Percentiles rank a stretch among this genome's conserved stretches.
phyloP scores from a whole-genome alignment of 805 yeast species.

The Candida alai region DNA sequence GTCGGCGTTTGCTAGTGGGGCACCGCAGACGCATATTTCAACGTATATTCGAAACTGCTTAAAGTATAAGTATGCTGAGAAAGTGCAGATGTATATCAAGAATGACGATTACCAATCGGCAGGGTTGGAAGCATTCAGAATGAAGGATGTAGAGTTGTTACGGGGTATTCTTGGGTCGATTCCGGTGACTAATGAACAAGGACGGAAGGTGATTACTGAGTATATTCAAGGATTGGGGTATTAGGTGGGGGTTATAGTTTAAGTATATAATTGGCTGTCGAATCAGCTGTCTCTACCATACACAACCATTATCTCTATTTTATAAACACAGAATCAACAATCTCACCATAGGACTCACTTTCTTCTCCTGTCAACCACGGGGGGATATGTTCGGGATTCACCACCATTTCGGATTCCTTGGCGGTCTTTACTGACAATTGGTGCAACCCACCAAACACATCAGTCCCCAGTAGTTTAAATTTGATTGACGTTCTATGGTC shows the following conservation, averaged over 20 bases:
- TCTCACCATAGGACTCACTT: slow-evolving; percentile 47
- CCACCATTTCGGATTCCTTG: slow-evolving; percentile 28
- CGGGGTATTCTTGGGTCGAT: slow-evolving; percentile 9
- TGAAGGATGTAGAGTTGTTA: slow-evolving; percentile 33
- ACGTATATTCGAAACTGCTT: slow-evolving; percentile 53
- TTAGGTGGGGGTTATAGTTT: no score
- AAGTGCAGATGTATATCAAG: slow-evolving; percentile 46
- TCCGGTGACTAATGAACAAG: slow-evolving; percentile 7
- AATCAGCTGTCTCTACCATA: slow-evolving; percentile 2
- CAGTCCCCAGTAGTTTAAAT: slow-evolving; percentile 55
- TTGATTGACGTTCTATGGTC: slow-evolving; percentile 21
- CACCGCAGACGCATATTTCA: slow-evolving; percentile 57
- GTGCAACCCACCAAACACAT: slow-evolving; percentile 76
- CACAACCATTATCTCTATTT: neutral
- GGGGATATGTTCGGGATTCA: slow-evolving; percentile 59
- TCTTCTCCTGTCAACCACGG: slow-evolving; percentile 80
- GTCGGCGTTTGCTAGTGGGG: slow-evolving; percentile 45
- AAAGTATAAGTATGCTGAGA: slow-evolving; percentile 41
- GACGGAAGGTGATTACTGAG: slow-evolving; percentile 13
- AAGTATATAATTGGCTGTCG: neutral
- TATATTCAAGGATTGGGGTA: slow-evolving; percentile 27
- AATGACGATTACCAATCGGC: slow-evolving; percentile 53
- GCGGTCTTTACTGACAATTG: slow-evolving; percentile 45
- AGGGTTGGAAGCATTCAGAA: slow-evolving; percentile 43
- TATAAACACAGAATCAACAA: slow-evolving; percentile 15